A percentile compares a stretch with the other conserved stretches of the same genome.
Conservation (phyloP, 2,329 filamentous ascomycete species). For the Fusarium redolens region DNA sequence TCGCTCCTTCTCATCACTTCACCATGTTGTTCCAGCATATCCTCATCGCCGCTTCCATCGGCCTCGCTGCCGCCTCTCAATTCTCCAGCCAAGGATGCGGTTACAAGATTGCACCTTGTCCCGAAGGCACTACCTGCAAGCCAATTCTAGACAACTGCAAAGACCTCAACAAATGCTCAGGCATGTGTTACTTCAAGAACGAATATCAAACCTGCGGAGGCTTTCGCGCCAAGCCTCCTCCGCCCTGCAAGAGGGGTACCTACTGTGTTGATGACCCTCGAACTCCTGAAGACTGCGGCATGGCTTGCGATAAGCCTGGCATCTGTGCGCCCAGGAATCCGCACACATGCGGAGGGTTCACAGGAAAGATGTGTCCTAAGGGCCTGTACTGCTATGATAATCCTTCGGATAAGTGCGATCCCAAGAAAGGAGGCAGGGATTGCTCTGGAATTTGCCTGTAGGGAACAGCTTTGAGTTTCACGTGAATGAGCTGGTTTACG, state of each 20-base stretch:
- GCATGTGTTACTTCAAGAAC: constrained; percentile 47
- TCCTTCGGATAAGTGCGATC: constrained; percentile 45
- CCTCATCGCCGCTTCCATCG: constrained; percentile 30
- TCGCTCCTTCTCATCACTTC: neutral
- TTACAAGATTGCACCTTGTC: constrained; percentile 46
- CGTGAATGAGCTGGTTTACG: fast-evolving
- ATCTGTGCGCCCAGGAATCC: constrained; percentile 47
- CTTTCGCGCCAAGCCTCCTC: constrained; percentile 34
- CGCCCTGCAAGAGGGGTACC: constrained; percentile 39
- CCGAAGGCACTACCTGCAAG: constrained; percentile 41
- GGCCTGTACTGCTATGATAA: constrained; percentile 47
- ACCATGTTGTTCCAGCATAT: constrained; percentile 42
- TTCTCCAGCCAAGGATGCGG: constrained; percentile 41
- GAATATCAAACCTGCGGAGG: constrained; percentile 51
- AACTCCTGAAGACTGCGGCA: constrained; percentile 43
- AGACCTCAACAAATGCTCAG: constrained; percentile 44
- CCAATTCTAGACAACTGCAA: constrained; percentile 40
- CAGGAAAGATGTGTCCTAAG: constrained; percentile 42
- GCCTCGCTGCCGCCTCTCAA: constrained; percentile 27
- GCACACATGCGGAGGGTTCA: constrained; percentile 43
- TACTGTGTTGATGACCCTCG: constrained; percentile 52
- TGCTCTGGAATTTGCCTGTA: constrained; percentile 50
- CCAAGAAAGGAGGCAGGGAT: constrained; percentile 44
- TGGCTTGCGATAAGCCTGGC: constrained; percentile 51
- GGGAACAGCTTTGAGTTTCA: neutral